phyloP scores from a whole-genome alignment of 2,329 filamentous ascomycete species.

The Coleophoma crateriformis region DNA sequence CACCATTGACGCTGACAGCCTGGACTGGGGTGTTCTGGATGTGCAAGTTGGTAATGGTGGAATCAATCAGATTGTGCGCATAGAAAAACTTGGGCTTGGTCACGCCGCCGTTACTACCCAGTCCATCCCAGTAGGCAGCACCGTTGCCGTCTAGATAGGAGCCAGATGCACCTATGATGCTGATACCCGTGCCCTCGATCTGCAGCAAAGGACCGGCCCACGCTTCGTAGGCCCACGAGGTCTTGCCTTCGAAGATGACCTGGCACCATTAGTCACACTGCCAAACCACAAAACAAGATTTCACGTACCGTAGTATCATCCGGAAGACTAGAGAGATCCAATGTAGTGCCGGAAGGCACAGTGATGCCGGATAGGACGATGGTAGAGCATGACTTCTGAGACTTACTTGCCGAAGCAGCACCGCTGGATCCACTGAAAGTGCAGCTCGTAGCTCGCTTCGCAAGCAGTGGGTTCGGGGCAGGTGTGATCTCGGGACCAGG shows the following conservation, averaged over 20 bases:
- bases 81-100: conserved; percentile 60
- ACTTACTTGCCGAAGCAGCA: conserved; percentile 38
- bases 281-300: background rate
- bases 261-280: conserved; percentile 12
- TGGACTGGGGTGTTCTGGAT: conserved; percentile 50
- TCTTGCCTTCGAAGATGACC: conserved; percentile 57
- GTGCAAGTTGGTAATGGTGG: conserved; percentile 40
- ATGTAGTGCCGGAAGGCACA: conserved; percentile 51
- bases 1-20: conserved; percentile 28
- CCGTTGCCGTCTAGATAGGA: conserved; percentile 50
- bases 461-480: background rate
- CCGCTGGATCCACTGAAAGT: conserved; percentile 41
- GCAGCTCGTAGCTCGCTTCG: conserved; percentile 32
- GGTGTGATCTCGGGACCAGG: background rate
- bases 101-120: conserved; percentile 50
- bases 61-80: conserved; percentile 42
- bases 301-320: background rate
- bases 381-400: conserved; percentile 45
- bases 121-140: conserved; percentile 52
- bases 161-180: conserved; percentile 44
- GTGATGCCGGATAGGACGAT: conserved; percentile 47
- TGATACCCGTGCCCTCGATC: conserved; percentile 50
- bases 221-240: conserved; percentile 60
- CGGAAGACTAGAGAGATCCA: conserved; percentile 33
- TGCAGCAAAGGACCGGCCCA: conserved; percentile 59